These are phyloP conservation scores for Penicillium sp. DNA, from an alignment of 2,329 filamentous ascomycete genomes.

Conservation along the genomic window DNA sequence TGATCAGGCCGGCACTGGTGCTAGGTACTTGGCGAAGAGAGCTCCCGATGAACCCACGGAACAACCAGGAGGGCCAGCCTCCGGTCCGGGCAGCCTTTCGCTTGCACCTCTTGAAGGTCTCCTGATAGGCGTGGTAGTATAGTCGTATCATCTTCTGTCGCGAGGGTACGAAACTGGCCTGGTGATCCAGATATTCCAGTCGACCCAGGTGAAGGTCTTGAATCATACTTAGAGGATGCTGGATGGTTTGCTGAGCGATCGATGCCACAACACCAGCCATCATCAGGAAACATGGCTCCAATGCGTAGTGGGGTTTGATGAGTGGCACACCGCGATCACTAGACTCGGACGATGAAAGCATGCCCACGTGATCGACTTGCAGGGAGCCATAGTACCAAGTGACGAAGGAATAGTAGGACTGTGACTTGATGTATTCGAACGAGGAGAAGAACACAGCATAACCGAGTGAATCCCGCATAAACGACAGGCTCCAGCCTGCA, in stretches of 20 bases:
- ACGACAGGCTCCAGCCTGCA: constrained; percentile 60
- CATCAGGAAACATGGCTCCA: constrained; percentile 63
- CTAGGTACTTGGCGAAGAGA: constrained; percentile 63
- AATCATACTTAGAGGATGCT: constrained; percentile 59
- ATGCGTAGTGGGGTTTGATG: constrained; percentile 62
- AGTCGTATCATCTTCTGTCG: constrained; percentile 49
- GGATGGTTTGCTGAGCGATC: constrained; percentile 57
- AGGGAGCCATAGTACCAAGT: constrained; percentile 57
- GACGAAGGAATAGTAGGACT: constrained; percentile 62
- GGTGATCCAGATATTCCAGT: constrained; percentile 59
- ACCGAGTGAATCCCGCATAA: constrained; percentile 61
- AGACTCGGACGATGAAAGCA: constrained; percentile 28
- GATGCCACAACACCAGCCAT: constrained; percentile 60
- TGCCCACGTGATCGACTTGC: constrained; percentile 29
- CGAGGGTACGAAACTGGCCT: constrained; percentile 46
- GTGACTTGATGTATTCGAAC: constrained; percentile 64
- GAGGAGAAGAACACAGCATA: constrained; percentile 62
- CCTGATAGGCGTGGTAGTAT: constrained; percentile 61
- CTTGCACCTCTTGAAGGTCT: constrained; percentile 58
- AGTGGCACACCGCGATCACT: constrained; percentile 40
- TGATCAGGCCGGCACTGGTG: constrained; percentile 63
- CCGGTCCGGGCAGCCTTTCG: constrained; percentile 52
- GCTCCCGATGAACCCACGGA: constrained; percentile 55
- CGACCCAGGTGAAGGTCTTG: constrained; percentile 62
- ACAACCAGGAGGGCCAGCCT: constrained; percentile 59